Percentiles rank a stretch among this genome's conserved stretches.
Evolutionary conservation across 192 early-diverging fungal genomes (phyloP).

Genomic region (Mortierella claussenii): DNA sequence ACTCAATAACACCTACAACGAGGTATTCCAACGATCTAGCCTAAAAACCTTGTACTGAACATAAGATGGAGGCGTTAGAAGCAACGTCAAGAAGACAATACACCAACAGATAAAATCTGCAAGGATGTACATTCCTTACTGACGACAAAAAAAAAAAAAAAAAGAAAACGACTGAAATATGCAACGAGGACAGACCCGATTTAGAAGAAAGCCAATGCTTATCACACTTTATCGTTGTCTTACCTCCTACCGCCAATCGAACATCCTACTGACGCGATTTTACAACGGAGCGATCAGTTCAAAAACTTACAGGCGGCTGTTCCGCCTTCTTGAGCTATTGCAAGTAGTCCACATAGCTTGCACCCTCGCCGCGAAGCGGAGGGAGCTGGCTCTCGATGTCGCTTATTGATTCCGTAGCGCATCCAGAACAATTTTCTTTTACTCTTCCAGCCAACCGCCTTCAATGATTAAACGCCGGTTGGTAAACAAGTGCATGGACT

Average conservation of each 20-base stretch:
- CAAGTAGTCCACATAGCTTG: not conserved
- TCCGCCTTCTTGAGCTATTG: not conserved
- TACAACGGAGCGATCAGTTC: not conserved
- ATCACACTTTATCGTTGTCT: constrained; percentile 16
- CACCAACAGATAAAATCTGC: not conserved
- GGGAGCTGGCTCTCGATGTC: not conserved
- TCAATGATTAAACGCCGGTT: not conserved
- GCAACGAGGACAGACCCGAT: not conserved
- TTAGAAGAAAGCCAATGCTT: constrained; percentile 3
- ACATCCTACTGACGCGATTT: constrained; percentile 8
- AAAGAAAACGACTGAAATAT: not conserved
- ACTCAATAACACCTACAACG: not conserved
- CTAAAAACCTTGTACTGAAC: not conserved
- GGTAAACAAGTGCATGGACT: too few relatives aligned
- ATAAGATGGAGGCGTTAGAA: not conserved
- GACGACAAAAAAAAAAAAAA: too few relatives aligned
- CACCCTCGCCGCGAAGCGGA: not conserved
- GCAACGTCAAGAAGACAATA: not conserved
- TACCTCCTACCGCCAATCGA: not conserved
- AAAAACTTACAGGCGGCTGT: not conserved
- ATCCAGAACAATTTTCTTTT: not conserved
- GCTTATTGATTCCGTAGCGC: not conserved
- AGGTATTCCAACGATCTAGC: not conserved
- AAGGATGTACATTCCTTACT: not conserved
- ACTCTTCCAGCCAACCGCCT: not conserved